Evolutionary conservation across 495 filamentous ascomycete species (phyloP).

Genomic region (Astrothelium macrocarpum): DNA sequence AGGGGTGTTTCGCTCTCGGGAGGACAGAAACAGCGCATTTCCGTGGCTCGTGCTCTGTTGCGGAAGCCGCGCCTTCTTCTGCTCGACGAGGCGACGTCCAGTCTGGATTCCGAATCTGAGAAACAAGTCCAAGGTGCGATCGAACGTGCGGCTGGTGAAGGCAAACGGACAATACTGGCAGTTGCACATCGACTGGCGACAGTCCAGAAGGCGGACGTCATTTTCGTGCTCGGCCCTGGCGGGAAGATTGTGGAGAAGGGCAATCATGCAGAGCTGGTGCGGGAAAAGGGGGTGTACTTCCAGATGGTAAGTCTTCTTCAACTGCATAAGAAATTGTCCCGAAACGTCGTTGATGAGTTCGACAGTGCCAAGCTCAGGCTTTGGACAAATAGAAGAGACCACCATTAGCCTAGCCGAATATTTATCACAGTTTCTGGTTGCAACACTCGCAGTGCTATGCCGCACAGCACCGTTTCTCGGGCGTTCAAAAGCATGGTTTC

Average conservation of each 20-base stretch:
- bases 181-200: constrained; percentile 56
- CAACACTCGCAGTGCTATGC: background rate
- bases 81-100: constrained; percentile 69
- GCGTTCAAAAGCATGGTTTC: background rate
- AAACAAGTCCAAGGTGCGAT: constrained; percentile 60
- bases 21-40: constrained; percentile 67
- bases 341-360: background rate
- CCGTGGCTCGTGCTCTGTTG: constrained; percentile 67
- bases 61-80: constrained; percentile 60
- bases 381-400: constrained; percentile 7
- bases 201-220: constrained; percentile 45
- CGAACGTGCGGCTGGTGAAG: constrained; percentile 46
- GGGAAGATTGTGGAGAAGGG: constrained; percentile 43
- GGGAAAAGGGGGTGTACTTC: constrained; percentile 41
- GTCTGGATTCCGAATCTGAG: constrained; percentile 67
- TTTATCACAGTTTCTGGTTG: constrained; percentile 7
- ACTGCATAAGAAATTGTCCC: constrained; percentile 27
- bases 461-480: background rate
- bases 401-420: constrained; percentile 3
- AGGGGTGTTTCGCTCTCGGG: constrained; percentile 60
- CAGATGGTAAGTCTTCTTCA: constrained; percentile 33
- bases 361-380: constrained; percentile 7
- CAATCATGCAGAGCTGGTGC: constrained; percentile 41
- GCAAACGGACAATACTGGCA: constrained; percentile 57
- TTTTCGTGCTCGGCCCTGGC: constrained; percentile 35